Base-by-base conservation (phyloP, 225 moss, liverwort and hornwort species). In the Pleurozium schreberi region DNA sequence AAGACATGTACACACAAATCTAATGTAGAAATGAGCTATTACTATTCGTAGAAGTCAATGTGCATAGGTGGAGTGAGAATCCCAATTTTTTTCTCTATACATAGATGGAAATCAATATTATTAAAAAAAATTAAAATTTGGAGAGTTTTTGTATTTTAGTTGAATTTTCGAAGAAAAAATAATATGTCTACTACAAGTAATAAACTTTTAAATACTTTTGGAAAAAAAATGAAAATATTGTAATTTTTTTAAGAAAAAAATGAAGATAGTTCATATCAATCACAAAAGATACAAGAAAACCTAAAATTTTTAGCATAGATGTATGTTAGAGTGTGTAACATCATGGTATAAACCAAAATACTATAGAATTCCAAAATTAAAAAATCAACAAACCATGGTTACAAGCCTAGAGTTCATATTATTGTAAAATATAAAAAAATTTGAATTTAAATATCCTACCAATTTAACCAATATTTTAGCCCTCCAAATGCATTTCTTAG, bases 1-100 rank as follows among this genome's bases (percentile, higher is more conserved):
- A 40, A 13, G 40, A 25, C 6, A 0, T 1, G 0, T 40, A 2
- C 2, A 69, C 1, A 40, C 14, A 42, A 23, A 26, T 42, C 5
- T 40, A 26, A 26, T 3, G 0, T n/a, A 68, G 67, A n/a, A 38
- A n/a, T 12, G n/a, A 67, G 3, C 67, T n/a, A 12, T 22, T n/a
- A n/a, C 11, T 2, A 0, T 69, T 69, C 0, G 13, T 23, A 7
- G 25, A 14, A 23, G 1, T 3, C 1, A 0, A 1, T 25, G 26
- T 40, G 0, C 42, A 8, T 25, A 25, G 14, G 42, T 42, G 5
- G 8, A 42, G 42, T 70, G 9, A 15, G 43, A 16, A 27, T 27
- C 3, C 15, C 5, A 42, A 42, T 69, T 69, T 14, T 40, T 69
- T 40, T 40, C 0, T 4, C 8, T 0, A 0, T 14, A 8, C 0